Evolutionary conservation across 1,284 basidiomycete species (phyloP).

Genomic region (Heterobasidion parviporum): DNA sequence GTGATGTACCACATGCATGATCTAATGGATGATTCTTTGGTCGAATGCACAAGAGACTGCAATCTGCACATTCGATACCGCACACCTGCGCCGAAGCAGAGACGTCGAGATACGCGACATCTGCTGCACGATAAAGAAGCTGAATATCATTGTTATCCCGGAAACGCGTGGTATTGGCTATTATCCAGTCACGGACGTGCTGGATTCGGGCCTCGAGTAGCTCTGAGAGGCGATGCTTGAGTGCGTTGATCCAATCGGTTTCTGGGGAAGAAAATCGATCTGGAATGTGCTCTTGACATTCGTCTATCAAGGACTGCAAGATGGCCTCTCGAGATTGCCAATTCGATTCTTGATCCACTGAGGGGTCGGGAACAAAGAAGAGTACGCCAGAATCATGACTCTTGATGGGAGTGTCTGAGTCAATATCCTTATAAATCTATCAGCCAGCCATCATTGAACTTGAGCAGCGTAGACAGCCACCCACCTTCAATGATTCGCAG

Average conservation of each 20-base stretch:
- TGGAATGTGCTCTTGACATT: conserved; percentile 18
- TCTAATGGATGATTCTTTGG: conserved; percentile 33
- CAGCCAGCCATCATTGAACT: too few relatives aligned
- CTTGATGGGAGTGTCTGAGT: conserved; percentile 32
- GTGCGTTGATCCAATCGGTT: conserved; percentile 27
- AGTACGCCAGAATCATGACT: conserved; percentile 8
- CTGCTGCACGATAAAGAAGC: conserved; percentile 35
- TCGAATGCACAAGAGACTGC: conserved; percentile 39
- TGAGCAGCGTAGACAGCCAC: too few relatives aligned
- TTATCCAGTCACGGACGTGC: conserved; percentile 43
- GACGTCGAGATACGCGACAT: conserved; percentile 33
- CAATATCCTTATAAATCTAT: conserved; percentile 33
- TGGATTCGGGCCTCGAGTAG: conserved; percentile 32
- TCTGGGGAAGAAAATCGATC: conserved; percentile 18
- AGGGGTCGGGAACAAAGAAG: conserved; percentile 21
- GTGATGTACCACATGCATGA: conserved; percentile 42
- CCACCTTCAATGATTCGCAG: too few relatives aligned
- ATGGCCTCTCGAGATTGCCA: conserved; percentile 24
- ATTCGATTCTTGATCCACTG: conserved; percentile 18
- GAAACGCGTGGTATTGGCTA: conserved; percentile 39
- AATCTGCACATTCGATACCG: conserved; percentile 32
- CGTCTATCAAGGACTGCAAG: conserved; percentile 8
- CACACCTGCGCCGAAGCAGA: conserved; percentile 40
- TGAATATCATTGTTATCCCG: conserved; percentile 35
- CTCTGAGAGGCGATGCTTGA: conserved; percentile 28